Conservation (phyloP, 163 green algal genomes). For the Scenedesmus sp. region DNA sequence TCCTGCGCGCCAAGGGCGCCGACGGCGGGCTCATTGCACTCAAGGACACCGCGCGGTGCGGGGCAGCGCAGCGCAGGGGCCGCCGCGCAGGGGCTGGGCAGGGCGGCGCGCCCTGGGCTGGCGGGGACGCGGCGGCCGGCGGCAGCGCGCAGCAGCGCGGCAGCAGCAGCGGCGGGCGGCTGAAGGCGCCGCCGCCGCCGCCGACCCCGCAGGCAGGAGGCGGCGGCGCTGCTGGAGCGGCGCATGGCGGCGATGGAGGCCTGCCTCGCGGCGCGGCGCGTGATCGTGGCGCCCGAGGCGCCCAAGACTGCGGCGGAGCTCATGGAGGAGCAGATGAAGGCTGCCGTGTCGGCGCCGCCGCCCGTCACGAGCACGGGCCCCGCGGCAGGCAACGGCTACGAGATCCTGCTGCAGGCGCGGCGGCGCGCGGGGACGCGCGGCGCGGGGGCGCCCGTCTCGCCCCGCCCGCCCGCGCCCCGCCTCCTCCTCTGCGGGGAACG, state of each 20-base stretch:
- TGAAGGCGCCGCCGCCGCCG: background rate
- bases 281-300: slow-evolving; percentile 49
- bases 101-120: too few relatives aligned
- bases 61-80: background rate
- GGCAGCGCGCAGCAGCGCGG: background rate
- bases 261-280: slow-evolving; percentile 71
- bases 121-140: background rate
- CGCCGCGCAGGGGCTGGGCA: background rate
- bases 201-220: slow-evolving; percentile 59
- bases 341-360: slow-evolving; percentile 37
- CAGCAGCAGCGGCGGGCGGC: too few relatives aligned
- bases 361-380: slow-evolving; percentile 70
- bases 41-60: slow-evolving; percentile 60
- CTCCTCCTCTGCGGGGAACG: too few relatives aligned
- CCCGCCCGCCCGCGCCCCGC: too few relatives aligned
- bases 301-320: slow-evolving; percentile 55
- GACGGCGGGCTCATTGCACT: slow-evolving; percentile 50
- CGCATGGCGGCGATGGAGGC: slow-evolving; percentile 93
- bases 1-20: slow-evolving; percentile 50
- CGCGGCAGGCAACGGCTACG: slow-evolving; percentile 80
- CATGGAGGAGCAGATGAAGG: slow-evolving; percentile 57
- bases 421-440: too few relatives aligned
- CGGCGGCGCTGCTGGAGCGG: slow-evolving; percentile 82
- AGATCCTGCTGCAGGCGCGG: slow-evolving; percentile 96
- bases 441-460: too few relatives aligned